A percentile compares a stretch with the other conserved stretches of the same genome.
phyloP scores from a whole-genome alignment of 2,329 filamentous ascomycete genomes.

The Ceratocystis smalleyi region DNA sequence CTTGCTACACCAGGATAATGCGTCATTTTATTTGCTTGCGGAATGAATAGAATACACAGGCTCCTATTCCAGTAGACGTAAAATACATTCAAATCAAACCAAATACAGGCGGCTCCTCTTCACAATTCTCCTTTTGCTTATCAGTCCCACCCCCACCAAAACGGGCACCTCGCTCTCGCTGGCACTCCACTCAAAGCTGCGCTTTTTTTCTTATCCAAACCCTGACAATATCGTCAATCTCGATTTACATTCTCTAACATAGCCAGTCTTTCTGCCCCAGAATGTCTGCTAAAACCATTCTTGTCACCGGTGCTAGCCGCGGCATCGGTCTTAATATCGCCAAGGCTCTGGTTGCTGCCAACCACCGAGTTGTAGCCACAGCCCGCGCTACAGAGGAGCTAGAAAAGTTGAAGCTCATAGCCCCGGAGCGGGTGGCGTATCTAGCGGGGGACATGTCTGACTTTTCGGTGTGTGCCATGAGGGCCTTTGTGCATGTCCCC shows the following conservation, averaged over 20 bases:
- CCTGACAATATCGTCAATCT: background rate
- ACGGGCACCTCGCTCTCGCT: background rate
- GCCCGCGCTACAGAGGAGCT: slow-evolving; percentile 38
- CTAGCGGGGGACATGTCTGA: slow-evolving; percentile 41
- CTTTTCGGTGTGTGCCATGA: slow-evolving; percentile 28
- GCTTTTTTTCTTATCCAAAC: background rate
- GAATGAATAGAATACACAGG: background rate
- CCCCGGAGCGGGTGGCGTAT: slow-evolving; percentile 39
- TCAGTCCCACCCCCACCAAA: background rate
- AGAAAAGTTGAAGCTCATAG: slow-evolving; percentile 34
- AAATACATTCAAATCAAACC: background rate
- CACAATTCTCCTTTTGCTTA: background rate
- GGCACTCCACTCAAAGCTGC: background rate
- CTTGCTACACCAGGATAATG: too few species aligned
- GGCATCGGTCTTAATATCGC: slow-evolving; percentile 45
- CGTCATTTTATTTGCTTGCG: too few species aligned
- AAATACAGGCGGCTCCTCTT: background rate
- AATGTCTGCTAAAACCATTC: slow-evolving; percentile 49
- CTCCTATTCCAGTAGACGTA: background rate
- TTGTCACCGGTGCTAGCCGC: slow-evolving; percentile 51
- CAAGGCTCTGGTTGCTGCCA: slow-evolving; percentile 34
- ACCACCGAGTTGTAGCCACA: slow-evolving; percentile 44
- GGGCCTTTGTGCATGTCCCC: background rate
- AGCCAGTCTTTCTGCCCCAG: slow-evolving; percentile 25
- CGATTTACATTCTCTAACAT: background rate